Evolutionary conservation across 2,329 filamentous ascomycete genomes (phyloP).

Genomic region (Calonectria fujianensis): DNA sequence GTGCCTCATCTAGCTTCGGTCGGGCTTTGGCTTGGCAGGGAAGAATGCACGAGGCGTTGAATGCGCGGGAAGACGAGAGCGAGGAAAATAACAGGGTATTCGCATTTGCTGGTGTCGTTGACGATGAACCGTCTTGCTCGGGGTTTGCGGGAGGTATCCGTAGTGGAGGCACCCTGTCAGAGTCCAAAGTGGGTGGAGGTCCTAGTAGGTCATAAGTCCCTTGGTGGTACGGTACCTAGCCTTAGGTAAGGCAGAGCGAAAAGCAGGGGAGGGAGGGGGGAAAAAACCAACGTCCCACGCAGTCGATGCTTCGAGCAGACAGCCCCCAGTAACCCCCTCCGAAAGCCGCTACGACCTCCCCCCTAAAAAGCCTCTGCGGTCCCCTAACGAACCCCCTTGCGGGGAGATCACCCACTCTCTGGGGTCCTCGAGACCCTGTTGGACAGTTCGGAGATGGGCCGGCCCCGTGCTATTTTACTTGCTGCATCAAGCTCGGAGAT

Average conservation of each 20-base stretch:
- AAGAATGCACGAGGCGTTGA: conserved; percentile 31
- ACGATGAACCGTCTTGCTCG: conserved; percentile 34
- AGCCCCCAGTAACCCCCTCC: conserved; percentile 10
- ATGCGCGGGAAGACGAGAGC: conserved; percentile 22
- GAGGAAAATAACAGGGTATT: conserved; percentile 26
- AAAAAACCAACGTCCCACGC: conserved; percentile 22
- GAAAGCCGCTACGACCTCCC: conserved; percentile 16
- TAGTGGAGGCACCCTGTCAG: conserved; percentile 37
- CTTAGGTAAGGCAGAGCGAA: conserved; percentile 38
- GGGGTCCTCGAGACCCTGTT: conserved; percentile 26
- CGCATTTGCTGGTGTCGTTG: conserved; percentile 36
- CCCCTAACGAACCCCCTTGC: conserved; percentile 17
- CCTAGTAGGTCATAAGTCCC: conserved; percentile 36
- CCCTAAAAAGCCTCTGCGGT: conserved; percentile 2
- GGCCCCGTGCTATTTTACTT: conserved; percentile 43
- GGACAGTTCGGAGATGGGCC: conserved; percentile 37
- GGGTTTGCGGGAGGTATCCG: conserved; percentile 39
- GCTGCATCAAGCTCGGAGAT: conserved; percentile 31
- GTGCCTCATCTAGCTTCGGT: conserved; percentile 63
- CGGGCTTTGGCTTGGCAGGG: conserved; percentile 44
- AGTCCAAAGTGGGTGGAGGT: conserved; percentile 31
- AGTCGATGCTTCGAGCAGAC: conserved; percentile 27
- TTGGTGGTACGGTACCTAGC: conserved; percentile 16
- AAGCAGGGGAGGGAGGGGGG: conserved; percentile 11
- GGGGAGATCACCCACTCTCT: conserved; percentile 31